A percentile compares a stretch with the other conserved stretches of the same genome.
Conservation (phyloP, 2,329 filamentous ascomycete species). For the Ceratocystis variospora region DNA sequence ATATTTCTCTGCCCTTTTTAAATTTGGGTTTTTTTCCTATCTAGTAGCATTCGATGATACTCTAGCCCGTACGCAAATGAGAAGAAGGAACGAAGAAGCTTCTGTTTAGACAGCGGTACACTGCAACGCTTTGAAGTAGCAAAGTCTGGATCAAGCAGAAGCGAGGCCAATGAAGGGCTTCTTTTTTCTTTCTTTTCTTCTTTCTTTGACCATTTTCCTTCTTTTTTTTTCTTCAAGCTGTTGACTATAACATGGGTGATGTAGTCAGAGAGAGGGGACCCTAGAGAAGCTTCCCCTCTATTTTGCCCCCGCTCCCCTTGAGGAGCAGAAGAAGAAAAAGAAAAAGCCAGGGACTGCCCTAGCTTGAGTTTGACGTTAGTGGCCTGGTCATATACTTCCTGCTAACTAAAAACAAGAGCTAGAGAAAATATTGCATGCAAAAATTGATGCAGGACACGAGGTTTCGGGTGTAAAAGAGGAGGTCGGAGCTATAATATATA, state of each 20-base stretch:
- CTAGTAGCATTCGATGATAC: background rate
- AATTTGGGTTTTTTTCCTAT: background rate
- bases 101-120: background rate
- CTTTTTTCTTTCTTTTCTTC: background rate
- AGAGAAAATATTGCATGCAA: background rate
- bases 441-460: background rate
- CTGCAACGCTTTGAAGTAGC: background rate
- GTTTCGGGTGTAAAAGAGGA: background rate
- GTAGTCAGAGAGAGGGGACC: background rate
- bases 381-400: background rate
- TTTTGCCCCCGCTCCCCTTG: background rate
- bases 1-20: background rate
- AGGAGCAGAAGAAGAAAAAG: background rate
- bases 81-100: background rate
- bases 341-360: background rate
- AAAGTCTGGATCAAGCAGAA: background rate
- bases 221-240: constrained; percentile 9
- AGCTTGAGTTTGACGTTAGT: background rate
- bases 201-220: background rate
- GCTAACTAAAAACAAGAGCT: background rate
- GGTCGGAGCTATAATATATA: background rate
- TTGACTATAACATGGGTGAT: constrained; percentile 3
- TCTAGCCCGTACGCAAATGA: background rate
- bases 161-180: background rate
- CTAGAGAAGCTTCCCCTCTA: background rate